A percentile compares a stretch with the other conserved stretches of the same genome.
Evolutionary conservation across 345 rosid species (phyloP).

Genomic region (Eucalyptus pauciflora): DNA sequence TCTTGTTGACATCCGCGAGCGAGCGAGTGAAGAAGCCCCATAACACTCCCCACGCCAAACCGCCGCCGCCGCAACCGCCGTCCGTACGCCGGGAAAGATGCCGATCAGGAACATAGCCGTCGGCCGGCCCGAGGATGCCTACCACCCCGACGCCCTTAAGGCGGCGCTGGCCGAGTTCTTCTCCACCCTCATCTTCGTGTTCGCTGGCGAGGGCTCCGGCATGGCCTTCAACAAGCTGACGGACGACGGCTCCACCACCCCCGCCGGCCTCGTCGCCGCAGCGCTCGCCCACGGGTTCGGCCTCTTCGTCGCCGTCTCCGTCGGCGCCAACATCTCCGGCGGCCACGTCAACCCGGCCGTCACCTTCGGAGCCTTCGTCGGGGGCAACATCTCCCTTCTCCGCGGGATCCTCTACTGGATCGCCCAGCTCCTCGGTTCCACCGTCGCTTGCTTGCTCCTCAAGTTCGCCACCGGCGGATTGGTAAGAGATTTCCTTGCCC

Average conservation of each 20-base stretch:
- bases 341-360: slow-evolving; percentile 96
- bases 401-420: slow-evolving; percentile 88
- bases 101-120: slow-evolving; percentile 82
- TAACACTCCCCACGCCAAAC: neutral
- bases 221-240: slow-evolving; percentile 93
- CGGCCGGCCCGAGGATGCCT: slow-evolving; percentile 56
- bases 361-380: slow-evolving; percentile 78
- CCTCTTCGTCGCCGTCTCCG: slow-evolving; percentile 73
- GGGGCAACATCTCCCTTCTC: slow-evolving; percentile 79
- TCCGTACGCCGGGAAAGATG: slow-evolving; percentile 22
- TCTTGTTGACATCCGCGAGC: neutral
- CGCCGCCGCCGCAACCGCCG: neutral
- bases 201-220: slow-evolving; percentile 90
- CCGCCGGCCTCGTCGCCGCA: slow-evolving; percentile 74
- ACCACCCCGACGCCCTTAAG: slow-evolving; percentile 57
- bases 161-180: slow-evolving; percentile 90
- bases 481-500: slow-evolving; percentile 19
- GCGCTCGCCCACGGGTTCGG: slow-evolving; percentile 71
- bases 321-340: slow-evolving; percentile 80
- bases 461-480: slow-evolving; percentile 60
- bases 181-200: slow-evolving; percentile 71
- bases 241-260: slow-evolving; percentile 49
- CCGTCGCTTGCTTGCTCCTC: slow-evolving; percentile 71
- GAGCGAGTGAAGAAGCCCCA: neutral
- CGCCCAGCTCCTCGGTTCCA: slow-evolving; percentile 84